Percentiles rank a stretch among this genome's conserved stretches.
Evolutionary conservation across 495 filamentous ascomycete species (phyloP).

Genomic region (Bathelium albidoporum): DNA sequence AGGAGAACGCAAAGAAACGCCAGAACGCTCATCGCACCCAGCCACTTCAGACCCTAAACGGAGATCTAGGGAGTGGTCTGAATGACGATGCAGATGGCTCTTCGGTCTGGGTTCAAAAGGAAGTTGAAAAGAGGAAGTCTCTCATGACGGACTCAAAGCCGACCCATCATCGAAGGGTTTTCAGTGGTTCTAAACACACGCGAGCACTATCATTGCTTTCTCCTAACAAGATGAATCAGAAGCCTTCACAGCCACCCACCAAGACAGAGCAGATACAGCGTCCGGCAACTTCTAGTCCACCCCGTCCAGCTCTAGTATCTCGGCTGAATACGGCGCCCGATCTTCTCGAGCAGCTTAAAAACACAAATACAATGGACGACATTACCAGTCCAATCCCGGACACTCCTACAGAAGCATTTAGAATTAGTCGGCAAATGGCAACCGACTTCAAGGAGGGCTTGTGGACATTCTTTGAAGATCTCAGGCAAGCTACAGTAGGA

Average conservation of each 20-base stretch:
- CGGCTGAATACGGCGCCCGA: not conserved
- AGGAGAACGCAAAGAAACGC: constrained; percentile 70
- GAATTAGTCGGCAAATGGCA: constrained; percentile 73
- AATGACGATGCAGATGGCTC: constrained; percentile 30
- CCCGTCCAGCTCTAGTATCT: not conserved
- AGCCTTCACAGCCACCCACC: not conserved
- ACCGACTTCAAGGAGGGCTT: constrained; percentile 80
- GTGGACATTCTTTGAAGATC: constrained; percentile 95
- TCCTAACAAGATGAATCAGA: constrained; percentile 37
- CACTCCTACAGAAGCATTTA: not conserved
- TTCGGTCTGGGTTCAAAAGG: constrained; percentile 34
- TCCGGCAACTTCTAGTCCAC: not conserved
- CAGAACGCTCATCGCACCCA: constrained; percentile 50
- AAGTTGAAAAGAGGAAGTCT: constrained; percentile 52
- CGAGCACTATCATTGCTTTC: constrained; percentile 76
- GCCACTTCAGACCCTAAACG: constrained; percentile 47
- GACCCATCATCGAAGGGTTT: constrained; percentile 45
- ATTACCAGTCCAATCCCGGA: not conserved
- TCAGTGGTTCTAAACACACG: constrained; percentile 63
- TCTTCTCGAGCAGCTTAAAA: not conserved
- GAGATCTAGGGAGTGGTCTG: constrained; percentile 8
- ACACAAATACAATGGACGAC: constrained; percentile 3
- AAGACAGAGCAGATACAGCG: constrained; percentile 17
- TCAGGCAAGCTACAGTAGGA: constrained; percentile 87
- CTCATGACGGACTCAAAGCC: constrained; percentile 36